Base-by-base conservation (phyloP, 495 filamentous ascomycete species). In the Penicillium subrubescens region DNA sequence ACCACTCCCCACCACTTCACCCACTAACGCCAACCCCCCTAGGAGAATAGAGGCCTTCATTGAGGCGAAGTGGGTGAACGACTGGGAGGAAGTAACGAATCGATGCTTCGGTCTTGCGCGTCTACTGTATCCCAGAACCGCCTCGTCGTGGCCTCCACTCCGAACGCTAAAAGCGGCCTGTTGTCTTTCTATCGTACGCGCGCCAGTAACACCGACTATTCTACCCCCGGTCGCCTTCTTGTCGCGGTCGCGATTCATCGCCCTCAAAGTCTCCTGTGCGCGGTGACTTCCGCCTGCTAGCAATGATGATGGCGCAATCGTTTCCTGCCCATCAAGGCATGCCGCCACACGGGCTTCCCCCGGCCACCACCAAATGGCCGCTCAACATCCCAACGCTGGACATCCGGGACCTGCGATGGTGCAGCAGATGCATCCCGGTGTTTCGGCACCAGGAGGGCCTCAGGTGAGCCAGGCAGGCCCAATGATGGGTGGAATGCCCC, bases 401-500 rank as follows among this genome's bases (percentile, higher is more conserved):
- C 81, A 77, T 69, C 83, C 79, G 21, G 79, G 73, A 44, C 79
- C 77, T 69, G 85, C 79, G 25, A 93, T 96, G 82, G 86, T 87
- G 44, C 92, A 90, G 68, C 89, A 90, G 74, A 90, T 90, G 73
- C 92, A 95, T 70, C 89, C 91, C 71, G 91, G 90, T 44, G 92
- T 92, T n/a, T 93, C 92, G 39, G 91, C 85, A 11, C 90, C 92
- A 8, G 89, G 88, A 61, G 87, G 86, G 43, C 86, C 88, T 54
- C 92, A 95, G 68, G 91, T 94, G 37, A 92, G 85, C 70, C 90
- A 94, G 64, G 85, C 88, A 31, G 89, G 89, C 27, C 88, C 90
- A 63, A 87, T 90, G 84, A 88, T 94, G 89, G 90, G 79, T 60
- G 89, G 86, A 8, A 94, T 96, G 87, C 90, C 91, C 68, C 90